These are phyloP conservation scores for Penicillium arizonense DNA, from an alignment of 495 filamentous ascomycete species.

Conservation along the genomic window DNA sequence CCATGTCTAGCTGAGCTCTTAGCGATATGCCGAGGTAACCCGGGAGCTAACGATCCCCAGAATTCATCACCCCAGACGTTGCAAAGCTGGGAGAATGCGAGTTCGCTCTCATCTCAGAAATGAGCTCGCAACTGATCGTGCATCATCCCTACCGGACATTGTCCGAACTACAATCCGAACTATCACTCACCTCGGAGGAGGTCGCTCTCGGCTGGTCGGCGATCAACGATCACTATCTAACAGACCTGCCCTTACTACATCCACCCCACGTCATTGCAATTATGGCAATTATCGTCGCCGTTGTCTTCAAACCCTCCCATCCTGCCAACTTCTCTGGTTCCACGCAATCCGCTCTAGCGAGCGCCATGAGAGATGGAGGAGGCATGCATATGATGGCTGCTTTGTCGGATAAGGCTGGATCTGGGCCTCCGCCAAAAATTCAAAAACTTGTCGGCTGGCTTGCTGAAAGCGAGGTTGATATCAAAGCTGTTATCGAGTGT, in stretches of 20 bases:
- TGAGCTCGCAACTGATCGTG: slow-evolving; percentile 90
- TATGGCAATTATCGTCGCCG: slow-evolving; percentile 82
- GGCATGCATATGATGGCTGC: slow-evolving; percentile 42
- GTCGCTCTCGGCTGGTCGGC: slow-evolving; percentile 74
- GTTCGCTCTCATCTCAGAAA: slow-evolving; percentile 91
- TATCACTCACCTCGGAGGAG: slow-evolving; percentile 76
- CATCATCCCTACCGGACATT: slow-evolving; percentile 97
- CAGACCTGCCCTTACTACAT: slow-evolving; percentile 84
- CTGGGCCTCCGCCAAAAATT: slow-evolving; percentile 52
- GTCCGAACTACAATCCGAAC: slow-evolving; percentile 64
- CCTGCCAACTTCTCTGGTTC: slow-evolving; percentile 38
- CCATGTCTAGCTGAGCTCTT: background rate
- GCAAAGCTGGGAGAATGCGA: slow-evolving; percentile 93
- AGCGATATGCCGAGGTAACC: background rate
- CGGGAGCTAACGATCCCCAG: slow-evolving; percentile 40
- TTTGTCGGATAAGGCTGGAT: slow-evolving; percentile 33
- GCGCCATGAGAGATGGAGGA: slow-evolving; percentile 40
- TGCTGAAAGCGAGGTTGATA: slow-evolving; percentile 88
- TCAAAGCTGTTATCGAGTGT: slow-evolving; percentile 88
- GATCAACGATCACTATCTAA: slow-evolving; percentile 96
- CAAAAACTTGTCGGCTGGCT: slow-evolving; percentile 81
- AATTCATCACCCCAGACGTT: slow-evolving; percentile 77
- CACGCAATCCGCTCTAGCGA: slow-evolving; percentile 36
- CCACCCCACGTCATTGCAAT: slow-evolving; percentile 89
- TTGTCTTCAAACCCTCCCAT: slow-evolving; percentile 68